These are phyloP conservation scores for Chaetomium strumarium DNA, from an alignment of 2,329 filamentous ascomycete genomes.

Conservation along the genomic window DNA sequence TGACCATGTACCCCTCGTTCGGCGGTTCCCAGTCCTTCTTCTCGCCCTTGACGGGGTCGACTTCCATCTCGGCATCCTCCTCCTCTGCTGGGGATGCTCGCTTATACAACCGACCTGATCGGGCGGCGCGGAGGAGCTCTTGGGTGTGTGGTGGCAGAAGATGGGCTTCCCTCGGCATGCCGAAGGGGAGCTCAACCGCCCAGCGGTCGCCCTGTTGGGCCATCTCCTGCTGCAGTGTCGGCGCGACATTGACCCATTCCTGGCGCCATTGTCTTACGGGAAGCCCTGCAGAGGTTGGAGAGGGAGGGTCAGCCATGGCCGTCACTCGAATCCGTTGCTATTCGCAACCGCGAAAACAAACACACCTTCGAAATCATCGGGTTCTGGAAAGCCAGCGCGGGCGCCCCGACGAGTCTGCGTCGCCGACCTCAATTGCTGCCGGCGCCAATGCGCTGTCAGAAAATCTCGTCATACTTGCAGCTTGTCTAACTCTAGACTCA, in stretches of 20 bases:
- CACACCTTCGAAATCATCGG: constrained; percentile 53
- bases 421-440: constrained; percentile 23
- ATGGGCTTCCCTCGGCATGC: constrained; percentile 80
- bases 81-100: constrained; percentile 58
- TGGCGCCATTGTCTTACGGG: constrained; percentile 88
- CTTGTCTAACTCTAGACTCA: background rate
- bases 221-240: constrained; percentile 58
- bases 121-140: constrained; percentile 73
- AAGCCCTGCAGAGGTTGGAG: constrained; percentile 54
- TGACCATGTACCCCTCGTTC: constrained; percentile 48
- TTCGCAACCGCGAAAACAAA: background rate
- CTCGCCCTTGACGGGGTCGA: constrained; percentile 39
- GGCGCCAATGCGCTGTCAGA: constrained; percentile 1
- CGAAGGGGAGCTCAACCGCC: constrained; percentile 66
- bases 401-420: constrained; percentile 51
- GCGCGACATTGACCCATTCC: constrained; percentile 61
- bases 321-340: background rate
- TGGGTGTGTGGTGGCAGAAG: constrained; percentile 74
- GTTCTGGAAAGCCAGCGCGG: constrained; percentile 51
- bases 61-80: constrained; percentile 49
- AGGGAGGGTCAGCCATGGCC: background rate
- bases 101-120: constrained; percentile 72
- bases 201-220: constrained; percentile 60
- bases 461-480: background rate
- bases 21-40: constrained; percentile 46